Conservation (phyloP, 495 filamentous ascomycete species). For the Emericellopsis terricola region DNA sequence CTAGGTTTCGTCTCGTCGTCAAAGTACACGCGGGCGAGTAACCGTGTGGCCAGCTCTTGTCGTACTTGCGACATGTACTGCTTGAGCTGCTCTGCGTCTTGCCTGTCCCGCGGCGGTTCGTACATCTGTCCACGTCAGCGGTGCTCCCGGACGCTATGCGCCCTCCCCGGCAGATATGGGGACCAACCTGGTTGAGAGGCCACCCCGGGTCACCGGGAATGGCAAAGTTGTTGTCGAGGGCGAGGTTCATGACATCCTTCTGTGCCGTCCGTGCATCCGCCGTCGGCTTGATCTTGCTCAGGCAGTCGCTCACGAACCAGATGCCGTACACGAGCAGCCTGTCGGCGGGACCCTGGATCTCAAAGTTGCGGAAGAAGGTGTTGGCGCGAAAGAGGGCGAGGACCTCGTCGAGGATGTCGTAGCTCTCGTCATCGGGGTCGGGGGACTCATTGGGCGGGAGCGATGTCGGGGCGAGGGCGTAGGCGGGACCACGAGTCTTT, state of each 20-base stretch:
- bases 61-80: slow-evolving; percentile 82
- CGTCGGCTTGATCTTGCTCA: slow-evolving; percentile 63
- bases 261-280: slow-evolving; percentile 30
- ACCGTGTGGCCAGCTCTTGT: slow-evolving; percentile 68
- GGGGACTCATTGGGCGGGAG: slow-evolving; percentile 54
- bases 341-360: slow-evolving; percentile 94
- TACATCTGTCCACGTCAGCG: slow-evolving; percentile 24
- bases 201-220: slow-evolving; percentile 90
- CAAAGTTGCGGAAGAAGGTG: slow-evolving; percentile 97
- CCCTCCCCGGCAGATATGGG: neutral
- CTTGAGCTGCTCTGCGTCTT: slow-evolving; percentile 73
- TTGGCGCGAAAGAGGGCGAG: slow-evolving; percentile 90
- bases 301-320: slow-evolving; percentile 75
- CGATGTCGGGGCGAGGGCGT: slow-evolving; percentile 43
- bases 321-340: slow-evolving; percentile 92
- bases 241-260: slow-evolving; percentile 37
- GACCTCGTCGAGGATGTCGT: slow-evolving; percentile 90
- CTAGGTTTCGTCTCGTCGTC: slow-evolving; percentile 63
- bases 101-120: slow-evolving; percentile 56
- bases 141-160: too few relatives aligned
- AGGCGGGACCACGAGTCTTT: slow-evolving; percentile 78
- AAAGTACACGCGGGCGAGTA: slow-evolving; percentile 72
- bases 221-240: slow-evolving; percentile 75
- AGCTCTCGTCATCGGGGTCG: slow-evolving; percentile 69
- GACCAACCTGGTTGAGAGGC: slow-evolving; percentile 64